phyloP scores from a whole-genome alignment of 2,329 filamentous ascomycete genomes.

The Dryadomyces quercivorus region DNA sequence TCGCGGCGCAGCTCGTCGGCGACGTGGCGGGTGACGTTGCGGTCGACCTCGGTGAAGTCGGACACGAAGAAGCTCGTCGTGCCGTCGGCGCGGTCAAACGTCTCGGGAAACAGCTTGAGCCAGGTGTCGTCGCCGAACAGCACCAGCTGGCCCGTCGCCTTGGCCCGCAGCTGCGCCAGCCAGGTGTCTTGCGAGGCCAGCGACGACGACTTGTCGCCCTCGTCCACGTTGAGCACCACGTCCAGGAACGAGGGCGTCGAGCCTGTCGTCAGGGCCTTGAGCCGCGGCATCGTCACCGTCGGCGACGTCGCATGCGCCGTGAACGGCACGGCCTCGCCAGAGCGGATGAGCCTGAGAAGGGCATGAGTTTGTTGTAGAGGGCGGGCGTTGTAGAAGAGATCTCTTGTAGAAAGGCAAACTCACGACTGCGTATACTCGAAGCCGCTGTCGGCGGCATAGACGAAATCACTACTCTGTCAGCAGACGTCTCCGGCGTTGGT shows the following conservation, averaged over 20 bases:
- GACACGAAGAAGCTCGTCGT: conserved; percentile 98
- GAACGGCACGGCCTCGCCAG: conserved; percentile 78
- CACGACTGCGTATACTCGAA: conserved; percentile 85
- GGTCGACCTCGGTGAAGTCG: conserved; percentile 95
- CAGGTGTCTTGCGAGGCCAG: conserved; percentile 86
- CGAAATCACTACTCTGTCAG: conserved; percentile 61
- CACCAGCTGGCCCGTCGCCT: conserved; percentile 55
- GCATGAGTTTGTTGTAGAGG: too few relatives aligned
- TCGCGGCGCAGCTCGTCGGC: conserved; percentile 57
- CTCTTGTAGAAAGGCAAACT: conserved; percentile 13
- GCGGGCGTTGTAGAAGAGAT: too few relatives aligned
- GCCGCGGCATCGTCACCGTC: conserved; percentile 94
- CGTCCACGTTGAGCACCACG: conserved; percentile 90
- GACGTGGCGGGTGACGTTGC: conserved; percentile 90
- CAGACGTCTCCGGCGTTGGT: neutral
- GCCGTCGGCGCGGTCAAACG: conserved; percentile 78
- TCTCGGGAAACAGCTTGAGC: conserved; percentile 88
- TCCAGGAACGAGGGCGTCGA: conserved; percentile 98
- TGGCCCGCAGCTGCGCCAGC: conserved; percentile 82
- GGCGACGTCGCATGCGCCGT: conserved; percentile 94
- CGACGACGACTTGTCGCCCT: conserved; percentile 82
- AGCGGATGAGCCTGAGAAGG: conserved; percentile 60
- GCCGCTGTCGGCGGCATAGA: conserved; percentile 67
- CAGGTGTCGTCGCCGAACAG: conserved; percentile 99
- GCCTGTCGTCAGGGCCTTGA: conserved; percentile 95